A percentile compares a stretch with the other conserved stretches of the same genome.
These are phyloP conservation scores for Eucalyptus cloeziana DNA, from an alignment of 345 rosid species.

Conservation along the genomic window DNA sequence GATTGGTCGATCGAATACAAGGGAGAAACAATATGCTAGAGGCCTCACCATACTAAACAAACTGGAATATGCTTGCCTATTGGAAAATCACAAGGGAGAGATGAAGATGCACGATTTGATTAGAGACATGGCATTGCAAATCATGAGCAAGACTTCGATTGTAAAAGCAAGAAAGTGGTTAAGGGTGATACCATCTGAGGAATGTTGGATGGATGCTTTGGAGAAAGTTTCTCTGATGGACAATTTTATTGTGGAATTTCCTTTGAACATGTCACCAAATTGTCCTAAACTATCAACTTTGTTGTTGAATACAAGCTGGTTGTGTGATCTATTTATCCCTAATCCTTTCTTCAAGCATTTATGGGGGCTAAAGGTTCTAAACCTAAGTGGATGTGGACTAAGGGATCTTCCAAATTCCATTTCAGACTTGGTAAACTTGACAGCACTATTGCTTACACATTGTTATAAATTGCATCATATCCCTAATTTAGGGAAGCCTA, in stretches of 20 bases:
- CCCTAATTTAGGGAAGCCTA: no score
- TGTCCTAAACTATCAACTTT: neutral
- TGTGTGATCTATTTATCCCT: no score
- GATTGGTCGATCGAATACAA: neutral
- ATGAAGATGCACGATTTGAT: conserved; percentile 9
- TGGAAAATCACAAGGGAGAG: neutral
- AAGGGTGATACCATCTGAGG: neutral
- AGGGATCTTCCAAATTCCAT: neutral
- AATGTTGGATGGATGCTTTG: neutral
- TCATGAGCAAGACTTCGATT: neutral
- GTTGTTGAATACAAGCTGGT: rapidly evolving
- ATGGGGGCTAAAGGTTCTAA: neutral
- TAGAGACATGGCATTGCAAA: neutral
- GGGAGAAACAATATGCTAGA: neutral
- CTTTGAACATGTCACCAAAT: neutral
- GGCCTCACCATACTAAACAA: conserved; percentile 6
- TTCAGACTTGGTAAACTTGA: no score
- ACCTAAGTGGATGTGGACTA: neutral
- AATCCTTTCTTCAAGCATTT: no score
- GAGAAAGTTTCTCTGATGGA: neutral
- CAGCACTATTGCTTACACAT: rapidly evolving
- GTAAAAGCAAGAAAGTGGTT: neutral
- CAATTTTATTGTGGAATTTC: neutral
- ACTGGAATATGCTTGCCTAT: neutral
- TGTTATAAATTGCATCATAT: rapidly evolving